Evolutionary conservation across 78 protist genomes (phyloP).

Genomic region (Dictyostelium citrinum): DNA sequence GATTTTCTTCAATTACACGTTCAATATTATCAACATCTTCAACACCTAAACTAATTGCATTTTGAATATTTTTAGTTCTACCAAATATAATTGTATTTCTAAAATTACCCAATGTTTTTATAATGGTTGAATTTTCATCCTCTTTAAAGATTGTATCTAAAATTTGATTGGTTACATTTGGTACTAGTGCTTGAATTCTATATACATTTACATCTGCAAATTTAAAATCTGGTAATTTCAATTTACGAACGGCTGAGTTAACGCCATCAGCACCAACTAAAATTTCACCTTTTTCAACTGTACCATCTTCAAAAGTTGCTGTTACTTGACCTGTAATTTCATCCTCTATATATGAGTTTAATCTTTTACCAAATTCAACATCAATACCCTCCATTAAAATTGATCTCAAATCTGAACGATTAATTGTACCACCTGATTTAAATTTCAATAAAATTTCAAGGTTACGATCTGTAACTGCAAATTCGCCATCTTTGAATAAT

Average conservation of each 20-base stretch:
- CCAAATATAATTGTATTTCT: conserved; percentile 6
- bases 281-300: conserved; percentile 4
- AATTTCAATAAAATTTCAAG: neutral
- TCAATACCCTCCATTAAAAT: neutral
- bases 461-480: neutral
- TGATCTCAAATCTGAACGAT: neutral
- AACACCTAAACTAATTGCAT: conserved; percentile 11
- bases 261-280: conserved; percentile 15
- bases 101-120: neutral
- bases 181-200: neutral
- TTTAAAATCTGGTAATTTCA: conserved; percentile 25
- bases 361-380: neutral
- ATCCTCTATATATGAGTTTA: neutral
- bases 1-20: neutral
- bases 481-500: neutral
- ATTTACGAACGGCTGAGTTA: neutral
- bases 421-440: neutral
- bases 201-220: conserved; percentile 8
- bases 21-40: neutral
- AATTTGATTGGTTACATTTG: conserved; percentile 9
- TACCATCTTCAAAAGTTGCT: conserved; percentile 29
- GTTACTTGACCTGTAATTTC: neutral
- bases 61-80: neutral
- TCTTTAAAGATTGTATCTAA: neutral
- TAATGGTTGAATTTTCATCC: neutral